Evolutionary conservation across 768 basidiomycete species (phyloP), one percentile per base, ranked within the genome.

Genomic region (Chlorophyllum brunneum): DNA sequence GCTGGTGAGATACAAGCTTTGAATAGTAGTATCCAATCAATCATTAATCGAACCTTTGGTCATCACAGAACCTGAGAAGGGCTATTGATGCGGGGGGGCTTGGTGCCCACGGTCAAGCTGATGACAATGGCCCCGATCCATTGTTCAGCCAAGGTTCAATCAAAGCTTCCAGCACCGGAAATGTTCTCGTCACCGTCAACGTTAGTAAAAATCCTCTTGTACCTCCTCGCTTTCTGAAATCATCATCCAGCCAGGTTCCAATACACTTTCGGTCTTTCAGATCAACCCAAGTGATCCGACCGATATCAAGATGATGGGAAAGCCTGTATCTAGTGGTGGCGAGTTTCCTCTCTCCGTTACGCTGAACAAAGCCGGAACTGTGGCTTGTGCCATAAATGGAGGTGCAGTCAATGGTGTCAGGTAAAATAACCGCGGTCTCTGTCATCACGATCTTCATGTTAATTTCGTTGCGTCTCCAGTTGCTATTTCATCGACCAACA

Each of bases 291-390:
- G 55, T n/a, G 63, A 76, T 56, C 78, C 78, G 0, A 67, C 72
- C 2, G 59, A 67, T 31, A 60, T 80, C 26, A 58, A 56, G 9
- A 67, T 73, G 68, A 64, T 79, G 29, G 78, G 78, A 1, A 61
- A 65, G 30, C 77, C 78, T 5, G 67, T 73, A 1, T 65, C 69
- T 15, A 70, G 66, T 11, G 74, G 70, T 3, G 78, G 79, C 13
- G 74, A 81, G 48, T 80, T 79, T 68, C 78, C 78, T 13, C 65
- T 80, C 51, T 75, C 77, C 0, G 57, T 75, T 7, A 67, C 72
- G 8, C 63, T 73, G 48, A 71, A 70, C 52, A 60, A 63, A 34
- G 66, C 58, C 9, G 67, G 65, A 2, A 44, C 15, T 16, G 64
- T 59, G 46, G 63, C 72, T 23, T 76, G 74, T 54, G 66, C 67